phyloP scores from a whole-genome alignment of 768 basidiomycete species.

The Russula vinacea region DNA sequence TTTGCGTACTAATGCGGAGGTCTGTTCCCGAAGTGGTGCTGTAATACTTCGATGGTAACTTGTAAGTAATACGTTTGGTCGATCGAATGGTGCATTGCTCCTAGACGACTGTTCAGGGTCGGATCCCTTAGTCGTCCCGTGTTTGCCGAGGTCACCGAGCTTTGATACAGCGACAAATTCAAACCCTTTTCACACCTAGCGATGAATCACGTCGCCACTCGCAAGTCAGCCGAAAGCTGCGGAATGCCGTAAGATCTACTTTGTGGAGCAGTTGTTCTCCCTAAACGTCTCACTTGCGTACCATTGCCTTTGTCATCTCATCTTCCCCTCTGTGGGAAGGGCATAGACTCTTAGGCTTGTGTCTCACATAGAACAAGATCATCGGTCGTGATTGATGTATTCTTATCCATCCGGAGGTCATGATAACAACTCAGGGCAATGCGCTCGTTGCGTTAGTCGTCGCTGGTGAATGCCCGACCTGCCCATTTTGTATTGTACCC shows the following conservation, averaged over 20 bases:
- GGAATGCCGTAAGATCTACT: not conserved
- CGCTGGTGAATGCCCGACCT: not conserved
- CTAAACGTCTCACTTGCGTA: not conserved
- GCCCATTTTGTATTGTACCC: not conserved
- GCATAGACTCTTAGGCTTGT: not conserved
- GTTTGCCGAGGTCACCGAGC: not conserved
- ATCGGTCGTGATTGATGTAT: not conserved
- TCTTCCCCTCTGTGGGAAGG: not conserved
- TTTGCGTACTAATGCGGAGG: not conserved
- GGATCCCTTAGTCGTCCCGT: not conserved
- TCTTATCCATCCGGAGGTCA: not conserved
- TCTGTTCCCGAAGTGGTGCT: not conserved
- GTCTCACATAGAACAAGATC: not conserved
- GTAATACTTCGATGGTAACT: not conserved
- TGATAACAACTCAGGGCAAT: no score
- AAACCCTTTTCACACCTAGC: not conserved
- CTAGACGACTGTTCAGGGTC: no score
- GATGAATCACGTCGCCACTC: not conserved
- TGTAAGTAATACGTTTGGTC: not conserved
- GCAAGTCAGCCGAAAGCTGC: not conserved
- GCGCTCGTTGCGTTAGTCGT: not conserved
- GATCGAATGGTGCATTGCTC: not conserved
- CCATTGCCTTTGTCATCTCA: not conserved
- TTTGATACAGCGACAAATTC: not conserved
- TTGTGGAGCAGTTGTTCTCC: not conserved